Conservation (phyloP, 768 basidiomycete genomes). For the Trametes cingulata region DNA sequence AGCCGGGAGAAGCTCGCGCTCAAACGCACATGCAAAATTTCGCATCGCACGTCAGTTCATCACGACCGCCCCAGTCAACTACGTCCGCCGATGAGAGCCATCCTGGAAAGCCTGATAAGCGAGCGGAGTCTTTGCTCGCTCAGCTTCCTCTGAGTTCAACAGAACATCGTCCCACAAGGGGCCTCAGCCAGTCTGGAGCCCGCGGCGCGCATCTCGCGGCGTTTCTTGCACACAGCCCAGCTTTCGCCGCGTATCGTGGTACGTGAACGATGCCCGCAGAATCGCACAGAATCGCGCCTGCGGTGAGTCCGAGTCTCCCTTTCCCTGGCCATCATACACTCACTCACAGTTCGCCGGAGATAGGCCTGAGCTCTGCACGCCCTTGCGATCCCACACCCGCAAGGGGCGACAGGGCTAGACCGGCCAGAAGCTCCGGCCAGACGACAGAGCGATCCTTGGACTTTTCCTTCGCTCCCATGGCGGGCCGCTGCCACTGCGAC, state of each 20-base stretch:
- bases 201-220: not conserved
- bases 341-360: not conserved
- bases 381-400: slow-evolving; percentile 1
- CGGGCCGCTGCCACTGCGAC: slow-evolving; percentile 2
- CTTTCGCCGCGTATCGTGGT: not conserved
- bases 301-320: not conserved
- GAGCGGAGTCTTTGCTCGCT: slow-evolving; percentile 9
- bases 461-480: slow-evolving; percentile 10
- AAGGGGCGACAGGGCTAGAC: not conserved
- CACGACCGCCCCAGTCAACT: not conserved
- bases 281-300: not conserved
- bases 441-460: slow-evolving; percentile 1
- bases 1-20: slow-evolving; percentile 10
- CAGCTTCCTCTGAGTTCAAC: not conserved
- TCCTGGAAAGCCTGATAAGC: slow-evolving; percentile 8
- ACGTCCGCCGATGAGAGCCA: slow-evolving; percentile 12
- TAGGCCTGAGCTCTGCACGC: not conserved
- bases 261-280: not conserved
- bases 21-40: not conserved
- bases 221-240: not conserved
- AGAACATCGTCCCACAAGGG: not conserved
- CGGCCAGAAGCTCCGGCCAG: slow-evolving; percentile 12
- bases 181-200: slow-evolving; percentile 4
- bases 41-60: slow-evolving; percentile 5
- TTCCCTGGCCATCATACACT: no score